Evolutionary conservation across 1,139 yeast genomes (phyloP), one percentile per base, ranked within the genome.

Genomic region (Pichia sp.): DNA sequence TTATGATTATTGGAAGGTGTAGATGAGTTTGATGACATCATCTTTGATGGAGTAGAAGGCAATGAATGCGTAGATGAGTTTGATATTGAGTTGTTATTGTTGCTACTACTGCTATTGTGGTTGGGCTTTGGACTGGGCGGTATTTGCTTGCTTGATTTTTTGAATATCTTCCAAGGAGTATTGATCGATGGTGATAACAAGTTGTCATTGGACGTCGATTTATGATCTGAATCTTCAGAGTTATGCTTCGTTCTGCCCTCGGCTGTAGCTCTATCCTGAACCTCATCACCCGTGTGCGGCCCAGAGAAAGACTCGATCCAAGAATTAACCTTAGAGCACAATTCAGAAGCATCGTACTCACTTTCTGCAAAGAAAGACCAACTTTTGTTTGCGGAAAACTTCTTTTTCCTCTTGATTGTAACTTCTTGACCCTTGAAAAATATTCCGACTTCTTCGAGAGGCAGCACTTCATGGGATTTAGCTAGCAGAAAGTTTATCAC

Each of bases 311-410:
- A 15, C 11, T 50, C 54, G 4, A 56, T 40, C 62, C 61, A 59
- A 6, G 31, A 29, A 16, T 29, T 48, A 3, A 60, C 87, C 71
- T 1, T 80, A 75, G 31, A 86, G 80, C 97, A 97, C 88, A 59
- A 23, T 5, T 77, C 77, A 62, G 88, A 95, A 53, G 96, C 79
- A 63, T 90, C 96, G 38, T 75, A 77, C 52, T 87, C 89, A 1
- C 87, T 81, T 67, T 90, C 97, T 2, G 96, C 90, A 70, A 96
- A 90, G 57, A 90, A 78, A 52, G 84, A 80, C 67, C 87, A 29
- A 76, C 79, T 54, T 50, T 62, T 66, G 53, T 55, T 61, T 2
- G 67, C 60, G 23, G 64, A 58, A 15, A 61, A 59, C 40, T 63
- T 65, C 52, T 66, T 63, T 47, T 59, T 65, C 38, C 62, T 62